Evolutionary conservation across 768 basidiomycete species (phyloP).

Genomic region (Exsudoporus frostii): DNA sequence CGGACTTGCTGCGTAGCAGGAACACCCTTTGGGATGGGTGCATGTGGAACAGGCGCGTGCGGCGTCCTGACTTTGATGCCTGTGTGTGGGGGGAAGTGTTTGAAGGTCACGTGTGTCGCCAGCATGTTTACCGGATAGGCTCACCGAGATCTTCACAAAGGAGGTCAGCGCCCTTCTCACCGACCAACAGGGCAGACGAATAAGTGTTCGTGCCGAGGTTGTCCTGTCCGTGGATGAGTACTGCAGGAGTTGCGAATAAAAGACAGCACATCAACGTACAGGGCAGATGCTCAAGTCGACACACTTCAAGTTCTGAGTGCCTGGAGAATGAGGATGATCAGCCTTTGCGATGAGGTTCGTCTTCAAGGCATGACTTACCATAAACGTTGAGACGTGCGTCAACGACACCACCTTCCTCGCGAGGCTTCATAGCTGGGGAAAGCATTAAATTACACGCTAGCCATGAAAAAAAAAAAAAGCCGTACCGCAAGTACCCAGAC

Average conservation of each 20-base stretch:
- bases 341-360: conserved; percentile 10
- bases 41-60: conserved; percentile 68
- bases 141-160: conserved; percentile 62
- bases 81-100: conserved; percentile 27
- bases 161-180: conserved; percentile 65
- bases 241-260: not conserved
- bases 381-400: conserved; percentile 61
- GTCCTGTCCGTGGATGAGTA: conserved; percentile 38
- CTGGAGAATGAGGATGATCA: conserved; percentile 17
- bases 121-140: conserved; percentile 12
- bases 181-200: conserved; percentile 65
- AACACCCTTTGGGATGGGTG: conserved; percentile 52
- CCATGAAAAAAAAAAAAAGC: not conserved
- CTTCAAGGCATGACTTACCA: conserved; percentile 23
- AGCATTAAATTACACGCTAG: not conserved
- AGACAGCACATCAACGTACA: conserved; percentile 38
- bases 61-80: conserved; percentile 61
- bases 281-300: conserved; percentile 72
- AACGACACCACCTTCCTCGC: conserved; percentile 63
- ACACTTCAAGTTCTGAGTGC: conserved; percentile 64
- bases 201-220: conserved; percentile 74
- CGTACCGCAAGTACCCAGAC: conserved; percentile 46
- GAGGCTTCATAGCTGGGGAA: conserved; percentile 54
- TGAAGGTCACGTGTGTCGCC: not conserved
- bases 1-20: conserved; percentile 43